Evolutionary conservation across 2,329 filamentous ascomycete genomes (phyloP), one percentile per base, ranked within the genome.

Genomic region (Curvularia lunata): DNA sequence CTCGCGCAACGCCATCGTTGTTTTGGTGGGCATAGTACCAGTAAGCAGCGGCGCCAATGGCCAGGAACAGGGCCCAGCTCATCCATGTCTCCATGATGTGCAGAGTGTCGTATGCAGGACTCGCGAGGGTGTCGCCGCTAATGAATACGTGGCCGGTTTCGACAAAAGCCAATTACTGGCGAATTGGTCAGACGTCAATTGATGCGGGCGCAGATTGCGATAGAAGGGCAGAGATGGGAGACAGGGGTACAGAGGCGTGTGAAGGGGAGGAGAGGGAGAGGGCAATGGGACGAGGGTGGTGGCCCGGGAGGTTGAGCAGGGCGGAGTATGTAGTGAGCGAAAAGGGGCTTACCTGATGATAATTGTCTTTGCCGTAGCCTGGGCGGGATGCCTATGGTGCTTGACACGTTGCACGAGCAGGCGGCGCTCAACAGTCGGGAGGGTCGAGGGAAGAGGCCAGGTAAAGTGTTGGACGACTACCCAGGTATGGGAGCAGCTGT

Each of bases 51-150:
- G 64, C 73, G 38, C 56, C 61, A 48, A 75, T 60, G 62, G 65
- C 68, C 56, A 77, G 51, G 52, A 75, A 68, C 32, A 71, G 57
- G 27, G 63, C 67, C 75, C 75, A 77, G 61, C 65, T 75, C 58
- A 66, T 61, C 71, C 68, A 73, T 21, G 70, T 54, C 63, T 74
- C 67, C 72, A 76, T 75, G 54, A 42, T 70, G 59, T 30, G 18
- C 16, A 6, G 30, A 5, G 48, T 43, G 46, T 23, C 23, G 51
- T 49, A 25, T 55, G 41, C 6, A 49, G 10, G 42, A 28, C 25
- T 34, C 23, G 19, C 37, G 25, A 32, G 28, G 30, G 32, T 56
- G 30, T 52, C 21, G 52, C 27, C 18, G 41, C 46, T 27, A 23
- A 42, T 53, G 41, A 47, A 57, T 49, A 54, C 30, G 48, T 41